Conservation (phyloP, 352 stramenopile genomes). For the Pilasporangium apinafurcum region DNA sequence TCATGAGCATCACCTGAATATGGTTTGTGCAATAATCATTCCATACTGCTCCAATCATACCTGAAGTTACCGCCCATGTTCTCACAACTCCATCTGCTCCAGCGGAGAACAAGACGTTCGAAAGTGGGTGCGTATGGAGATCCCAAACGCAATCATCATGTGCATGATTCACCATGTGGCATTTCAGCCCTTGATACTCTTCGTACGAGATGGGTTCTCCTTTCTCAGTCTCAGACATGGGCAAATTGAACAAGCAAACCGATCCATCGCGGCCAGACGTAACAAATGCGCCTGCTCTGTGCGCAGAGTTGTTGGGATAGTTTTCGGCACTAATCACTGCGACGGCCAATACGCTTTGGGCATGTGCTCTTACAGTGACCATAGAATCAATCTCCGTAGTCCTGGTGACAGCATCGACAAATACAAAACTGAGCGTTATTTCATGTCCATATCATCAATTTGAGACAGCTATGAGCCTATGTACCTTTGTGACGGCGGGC, state of each 20-base stretch:
- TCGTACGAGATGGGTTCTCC: conserved; percentile 59
- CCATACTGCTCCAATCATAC: conserved; percentile 24
- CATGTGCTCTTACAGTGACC: conserved; percentile 67
- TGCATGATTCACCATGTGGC: conserved; percentile 60
- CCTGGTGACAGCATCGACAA: conserved; percentile 8
- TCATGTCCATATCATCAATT: not conserved
- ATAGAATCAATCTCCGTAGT: conserved; percentile 73
- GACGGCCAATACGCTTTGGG: conserved; percentile 66
- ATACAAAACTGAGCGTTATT: conserved; percentile 1
- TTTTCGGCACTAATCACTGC: conserved; percentile 73
- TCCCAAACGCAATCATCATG: conserved; percentile 83
- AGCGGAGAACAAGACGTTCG: conserved; percentile 78
- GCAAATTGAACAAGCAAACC: conserved; percentile 63
- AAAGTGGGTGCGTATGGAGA: conserved; percentile 74
- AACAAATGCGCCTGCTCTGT: conserved; percentile 54
- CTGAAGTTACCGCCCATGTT: conserved; percentile 70
- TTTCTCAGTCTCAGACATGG: conserved; percentile 48
- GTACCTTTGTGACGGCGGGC: conserved; percentile 58
- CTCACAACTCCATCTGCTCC: conserved; percentile 72
- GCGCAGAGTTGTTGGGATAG: conserved; percentile 41
- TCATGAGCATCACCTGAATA: not conserved
- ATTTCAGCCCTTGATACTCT: conserved; percentile 69
- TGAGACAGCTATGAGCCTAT: not conserved
- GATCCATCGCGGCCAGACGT: conserved; percentile 71
- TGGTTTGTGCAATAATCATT: not conserved